Conservation (phyloP, 2,329 filamentous ascomycete species). For the Trichophyton simii region DNA sequence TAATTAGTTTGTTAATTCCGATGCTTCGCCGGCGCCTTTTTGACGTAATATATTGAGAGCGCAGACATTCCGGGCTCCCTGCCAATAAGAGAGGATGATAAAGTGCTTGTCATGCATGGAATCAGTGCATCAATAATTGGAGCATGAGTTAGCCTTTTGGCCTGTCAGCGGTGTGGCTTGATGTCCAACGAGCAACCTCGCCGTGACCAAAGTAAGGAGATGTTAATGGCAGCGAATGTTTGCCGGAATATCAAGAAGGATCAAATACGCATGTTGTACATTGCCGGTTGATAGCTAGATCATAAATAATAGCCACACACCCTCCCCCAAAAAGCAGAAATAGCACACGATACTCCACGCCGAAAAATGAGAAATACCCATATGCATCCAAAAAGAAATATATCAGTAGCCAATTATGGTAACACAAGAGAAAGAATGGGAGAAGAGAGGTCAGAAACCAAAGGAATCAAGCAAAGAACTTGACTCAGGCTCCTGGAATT, state of each 20-base stretch:
- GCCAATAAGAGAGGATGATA: too few species aligned
- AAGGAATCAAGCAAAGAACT: constrained; percentile 83
- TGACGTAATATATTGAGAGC: background rate
- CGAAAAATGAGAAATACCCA: background rate
- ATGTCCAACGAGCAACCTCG: too few species aligned
- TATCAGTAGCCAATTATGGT: background rate
- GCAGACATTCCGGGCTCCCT: too few species aligned
- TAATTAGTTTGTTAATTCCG: background rate
- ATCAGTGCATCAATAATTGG: too few species aligned
- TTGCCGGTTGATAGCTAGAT: background rate
- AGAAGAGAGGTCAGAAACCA: constrained; percentile 67
- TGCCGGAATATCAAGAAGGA: too few species aligned
- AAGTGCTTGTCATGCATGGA: too few species aligned
- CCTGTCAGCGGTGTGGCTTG: too few species aligned
- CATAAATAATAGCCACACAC: background rate
- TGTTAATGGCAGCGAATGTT: background rate
- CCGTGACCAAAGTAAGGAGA: too few species aligned
- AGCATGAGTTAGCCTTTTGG: too few species aligned
- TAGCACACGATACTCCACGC: background rate
- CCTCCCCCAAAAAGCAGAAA: background rate
- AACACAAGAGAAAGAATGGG: background rate
- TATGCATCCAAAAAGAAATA: background rate
- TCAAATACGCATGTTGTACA: background rate
- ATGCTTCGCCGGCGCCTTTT: background rate
- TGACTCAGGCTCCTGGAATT: constrained; percentile 86